Evolutionary conservation across 129 eudicot species (phyloP).

Genomic region (Escallonia herrerae): DNA sequence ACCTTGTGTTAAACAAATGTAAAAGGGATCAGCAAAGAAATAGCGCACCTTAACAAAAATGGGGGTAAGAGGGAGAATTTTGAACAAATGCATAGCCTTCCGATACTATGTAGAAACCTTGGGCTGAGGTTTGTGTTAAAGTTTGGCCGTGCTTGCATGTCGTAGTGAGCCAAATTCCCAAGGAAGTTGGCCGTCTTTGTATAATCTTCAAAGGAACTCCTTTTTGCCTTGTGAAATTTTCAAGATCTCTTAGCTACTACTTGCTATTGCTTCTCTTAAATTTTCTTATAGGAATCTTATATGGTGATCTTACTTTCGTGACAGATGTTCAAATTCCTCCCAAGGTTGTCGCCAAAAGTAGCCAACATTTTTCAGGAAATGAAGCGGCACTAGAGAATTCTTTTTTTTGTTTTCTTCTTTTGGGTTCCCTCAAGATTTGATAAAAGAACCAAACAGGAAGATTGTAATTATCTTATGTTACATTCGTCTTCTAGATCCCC

Average conservation of each 20-base stretch:
- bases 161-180: no score
- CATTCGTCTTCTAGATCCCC: no score
- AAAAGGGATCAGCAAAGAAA: no score
- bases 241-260: background rate
- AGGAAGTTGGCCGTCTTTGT: no score
- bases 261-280: background rate
- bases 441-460: background rate
- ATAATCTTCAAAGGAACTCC: background rate
- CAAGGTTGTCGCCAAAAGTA: constrained; percentile 82
- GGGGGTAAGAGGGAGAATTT: no score
- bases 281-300: background rate
- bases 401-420: no score
- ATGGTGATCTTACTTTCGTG: constrained; percentile 15
- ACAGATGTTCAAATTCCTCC: constrained; percentile 84
- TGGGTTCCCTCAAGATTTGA: background rate
- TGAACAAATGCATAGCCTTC: no score
- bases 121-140: no score
- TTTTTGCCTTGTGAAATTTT: background rate
- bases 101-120: no score
- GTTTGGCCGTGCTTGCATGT: no score
- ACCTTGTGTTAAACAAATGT: no score
- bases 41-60: no score
- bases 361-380: constrained; percentile 70
- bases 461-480: background rate
- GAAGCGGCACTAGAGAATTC: constrained; percentile 67